Base-by-base conservation (phyloP, 352 stramenopile genomes). In the Phytophthora constricta region DNA sequence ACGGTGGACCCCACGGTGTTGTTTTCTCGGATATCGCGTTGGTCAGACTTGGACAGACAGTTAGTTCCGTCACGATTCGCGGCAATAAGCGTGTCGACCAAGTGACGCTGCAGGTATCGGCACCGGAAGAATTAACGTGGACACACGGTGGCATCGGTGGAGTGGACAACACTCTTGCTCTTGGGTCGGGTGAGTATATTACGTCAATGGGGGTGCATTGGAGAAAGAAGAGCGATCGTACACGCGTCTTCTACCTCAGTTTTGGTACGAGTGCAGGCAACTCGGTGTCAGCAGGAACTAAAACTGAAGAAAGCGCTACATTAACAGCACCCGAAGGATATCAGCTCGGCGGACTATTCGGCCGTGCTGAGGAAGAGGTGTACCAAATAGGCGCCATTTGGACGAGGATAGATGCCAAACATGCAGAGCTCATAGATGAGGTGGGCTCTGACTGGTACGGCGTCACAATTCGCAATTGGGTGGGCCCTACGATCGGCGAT, bases 401-500 rank as follows among this genome's bases (percentile, higher is more conserved):
- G 55, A 53, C 20, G 20, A 62, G 28, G 22, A 62, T 54, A 5
- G 41, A 31, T 20, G 55, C 43, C n/a, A 53, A n/a, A 0, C 55
- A 37, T 13, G 42, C 42, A 13, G 16, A 50, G 16, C 55, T 62
- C 17, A 54, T 42, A 14, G 55, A 62, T 37, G 4, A 14, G 8
- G 34, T 47, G 14, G 43, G 42, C 4, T 42, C 41, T 3, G 55
- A 37, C 26, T 62, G 55, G 55, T 46, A 62, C 13, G 55, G 55
- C 2, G 5, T 39, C 55, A 53, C 19, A 2, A 53, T 62, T 22
- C 55, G 55, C 14, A 62, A 62, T 16, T 62, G 55, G 55, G 55
- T 62, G 42, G 55, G 55, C 5, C 55, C 55, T 9, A 62, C 62
- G 50, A 82, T 68, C 63, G 61, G 58, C 63, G 62, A 14, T 73